Evolutionary conservation across 2,329 filamentous ascomycete species (phyloP).

Genomic region (Clonostachys sp.): DNA sequence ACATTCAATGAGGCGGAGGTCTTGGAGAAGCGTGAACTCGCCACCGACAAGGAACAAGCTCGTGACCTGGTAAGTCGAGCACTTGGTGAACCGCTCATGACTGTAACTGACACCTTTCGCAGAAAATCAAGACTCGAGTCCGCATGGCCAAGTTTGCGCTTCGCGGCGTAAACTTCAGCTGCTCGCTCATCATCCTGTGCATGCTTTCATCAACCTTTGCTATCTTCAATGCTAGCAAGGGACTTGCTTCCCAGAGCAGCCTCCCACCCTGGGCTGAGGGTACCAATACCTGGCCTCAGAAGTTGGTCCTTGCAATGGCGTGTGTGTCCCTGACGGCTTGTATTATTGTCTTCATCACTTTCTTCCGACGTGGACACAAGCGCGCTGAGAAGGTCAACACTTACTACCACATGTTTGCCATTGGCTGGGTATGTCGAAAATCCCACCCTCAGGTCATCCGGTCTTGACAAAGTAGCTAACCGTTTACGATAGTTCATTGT

Average conservation of each 20-base stretch:
- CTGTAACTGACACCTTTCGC: slow-evolving; percentile 14
- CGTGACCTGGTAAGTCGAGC: slow-evolving; percentile 70
- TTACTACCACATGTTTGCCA: slow-evolving; percentile 93
- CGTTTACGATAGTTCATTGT: slow-evolving; percentile 62
- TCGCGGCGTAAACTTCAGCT: slow-evolving; percentile 95
- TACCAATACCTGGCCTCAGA: slow-evolving; percentile 86
- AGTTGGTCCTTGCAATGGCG: slow-evolving; percentile 73
- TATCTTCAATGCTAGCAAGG: slow-evolving; percentile 86
- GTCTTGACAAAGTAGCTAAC: slow-evolving; percentile 4
- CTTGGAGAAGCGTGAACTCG: slow-evolving; percentile 77
- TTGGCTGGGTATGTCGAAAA: slow-evolving; percentile 57
- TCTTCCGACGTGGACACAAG: slow-evolving; percentile 82
- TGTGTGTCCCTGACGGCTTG: slow-evolving; percentile 78
- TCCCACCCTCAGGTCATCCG: not conserved
- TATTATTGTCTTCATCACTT: slow-evolving; percentile 75
- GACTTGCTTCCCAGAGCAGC: slow-evolving; percentile 69
- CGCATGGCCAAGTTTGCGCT: slow-evolving; percentile 91
- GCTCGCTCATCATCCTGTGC: slow-evolving; percentile 87
- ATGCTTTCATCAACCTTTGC: slow-evolving; percentile 85
- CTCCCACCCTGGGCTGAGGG: slow-evolving; percentile 79
- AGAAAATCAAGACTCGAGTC: slow-evolving; percentile 92
- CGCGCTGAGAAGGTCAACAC: slow-evolving; percentile 89
- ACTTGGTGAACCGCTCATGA: not conserved
- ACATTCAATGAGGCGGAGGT: slow-evolving; percentile 84
- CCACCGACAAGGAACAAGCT: slow-evolving; percentile 81